A percentile compares a stretch with the other conserved stretches of the same genome.
These are phyloP conservation scores for Naganishia kalamii DNA, from an alignment of 768 basidiomycete species.

Conservation along the genomic window DNA sequence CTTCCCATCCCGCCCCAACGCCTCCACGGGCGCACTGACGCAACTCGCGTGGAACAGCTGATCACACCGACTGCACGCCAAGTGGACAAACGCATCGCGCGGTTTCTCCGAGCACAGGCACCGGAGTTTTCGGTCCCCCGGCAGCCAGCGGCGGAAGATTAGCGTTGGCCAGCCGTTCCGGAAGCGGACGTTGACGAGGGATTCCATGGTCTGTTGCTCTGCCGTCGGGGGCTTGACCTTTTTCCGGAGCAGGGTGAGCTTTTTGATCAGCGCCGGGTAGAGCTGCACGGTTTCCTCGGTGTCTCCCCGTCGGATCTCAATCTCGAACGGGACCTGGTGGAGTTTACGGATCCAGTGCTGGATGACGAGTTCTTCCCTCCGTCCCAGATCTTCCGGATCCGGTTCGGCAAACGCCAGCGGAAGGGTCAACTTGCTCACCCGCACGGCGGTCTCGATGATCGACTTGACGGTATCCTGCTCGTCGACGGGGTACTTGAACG, in stretches of 20 bases:
- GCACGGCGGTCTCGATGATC: constrained; percentile 27
- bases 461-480: constrained; percentile 28
- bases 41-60: constrained; percentile 41
- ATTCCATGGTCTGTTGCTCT: constrained; percentile 18
- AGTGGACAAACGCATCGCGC: constrained; percentile 18
- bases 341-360: constrained; percentile 21
- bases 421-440: constrained; percentile 27
- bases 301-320: neutral
- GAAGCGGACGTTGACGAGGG: constrained; percentile 20
- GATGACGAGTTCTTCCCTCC: constrained; percentile 12
- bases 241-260: constrained; percentile 25
- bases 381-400: constrained; percentile 23
- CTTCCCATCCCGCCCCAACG: constrained; percentile 19
- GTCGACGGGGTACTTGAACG: constrained; percentile 31
- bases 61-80: constrained; percentile 32
- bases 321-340: constrained; percentile 13
- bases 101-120: constrained; percentile 26
- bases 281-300: neutral
- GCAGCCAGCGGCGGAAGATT: constrained; percentile 27
- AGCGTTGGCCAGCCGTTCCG: constrained; percentile 26
- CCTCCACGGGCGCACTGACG: constrained; percentile 28
- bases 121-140: constrained; percentile 29
- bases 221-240: neutral
- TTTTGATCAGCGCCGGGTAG: constrained; percentile 25
- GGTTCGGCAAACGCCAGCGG: constrained; percentile 31